A percentile compares a stretch with the other conserved stretches of the same genome.
Evolutionary conservation across 1,139 yeast species (phyloP).

Genomic region (Debaryomyces udenii): DNA sequence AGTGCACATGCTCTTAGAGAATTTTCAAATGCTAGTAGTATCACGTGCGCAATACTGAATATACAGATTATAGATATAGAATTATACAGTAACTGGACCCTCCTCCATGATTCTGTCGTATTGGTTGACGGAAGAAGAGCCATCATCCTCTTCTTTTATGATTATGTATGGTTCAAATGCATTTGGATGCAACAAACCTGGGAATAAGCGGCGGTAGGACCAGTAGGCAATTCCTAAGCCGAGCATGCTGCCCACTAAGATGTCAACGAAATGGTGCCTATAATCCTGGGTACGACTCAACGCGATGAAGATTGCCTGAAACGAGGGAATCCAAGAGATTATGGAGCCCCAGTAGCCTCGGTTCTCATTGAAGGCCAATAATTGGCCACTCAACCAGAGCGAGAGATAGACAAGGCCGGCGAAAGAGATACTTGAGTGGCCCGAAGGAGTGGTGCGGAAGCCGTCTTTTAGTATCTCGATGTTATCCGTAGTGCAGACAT

Average conservation of each 20-base stretch:
- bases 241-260: constrained; percentile 58
- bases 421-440: constrained; percentile 68
- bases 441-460: constrained; percentile 78
- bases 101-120: constrained; percentile 3
- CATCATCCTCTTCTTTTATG: constrained; percentile 17
- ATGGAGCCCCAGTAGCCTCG: constrained; percentile 61
- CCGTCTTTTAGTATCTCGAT: constrained; percentile 58
- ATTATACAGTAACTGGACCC: constrained; percentile 3
- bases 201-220: constrained; percentile 46
- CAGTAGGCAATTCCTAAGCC: constrained; percentile 46
- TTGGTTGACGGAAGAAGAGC: background rate
- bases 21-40: constrained; percentile 4
- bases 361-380: constrained; percentile 35
- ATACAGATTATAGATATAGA: background rate
- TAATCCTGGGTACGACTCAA: constrained; percentile 76
- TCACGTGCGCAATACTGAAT: constrained; percentile 6
- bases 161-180: constrained; percentile 30
- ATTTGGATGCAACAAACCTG: constrained; percentile 22
- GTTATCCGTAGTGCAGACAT: constrained; percentile 62
- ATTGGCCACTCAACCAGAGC: constrained; percentile 68
- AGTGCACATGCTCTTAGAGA: constrained; percentile 6
- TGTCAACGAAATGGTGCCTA: constrained; percentile 76
- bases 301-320: constrained; percentile 69
- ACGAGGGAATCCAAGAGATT: constrained; percentile 36
- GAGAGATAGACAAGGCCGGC: constrained; percentile 68